These are phyloP conservation scores for Pelargonium nanum DNA, from an alignment of 345 rosid genomes.

Conservation along the genomic window DNA sequence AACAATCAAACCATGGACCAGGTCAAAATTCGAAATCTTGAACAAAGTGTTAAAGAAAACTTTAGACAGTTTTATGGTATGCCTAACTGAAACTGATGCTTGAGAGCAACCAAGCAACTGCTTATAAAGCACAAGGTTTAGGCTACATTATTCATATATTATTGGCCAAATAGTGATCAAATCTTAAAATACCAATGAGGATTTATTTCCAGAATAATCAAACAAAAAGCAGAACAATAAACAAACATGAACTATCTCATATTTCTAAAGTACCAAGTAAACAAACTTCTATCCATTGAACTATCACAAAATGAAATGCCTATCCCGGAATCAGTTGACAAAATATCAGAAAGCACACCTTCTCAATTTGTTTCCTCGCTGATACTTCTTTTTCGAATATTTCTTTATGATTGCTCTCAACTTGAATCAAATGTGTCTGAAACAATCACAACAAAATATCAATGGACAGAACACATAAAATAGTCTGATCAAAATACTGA, in stretches of 20 bases:
- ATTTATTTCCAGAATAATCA: too few relatives aligned
- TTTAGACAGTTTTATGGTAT: too few relatives aligned
- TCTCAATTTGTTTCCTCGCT: slow-evolving; percentile 49
- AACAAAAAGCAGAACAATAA: background rate
- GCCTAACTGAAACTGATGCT: too few relatives aligned
- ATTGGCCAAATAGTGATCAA: background rate
- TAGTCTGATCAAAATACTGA: too few relatives aligned
- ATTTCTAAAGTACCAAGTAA: too few relatives aligned
- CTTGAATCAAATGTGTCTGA: slow-evolving; percentile 64
- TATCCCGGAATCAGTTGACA: background rate
- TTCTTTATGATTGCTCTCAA: slow-evolving; percentile 59
- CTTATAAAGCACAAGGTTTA: background rate
- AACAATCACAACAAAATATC: background rate
- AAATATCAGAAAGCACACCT: slow-evolving; percentile 33
- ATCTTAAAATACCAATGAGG: background rate
- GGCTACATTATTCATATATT: too few relatives aligned
- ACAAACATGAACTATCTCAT: background rate
- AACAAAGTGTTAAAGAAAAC: too few relatives aligned
- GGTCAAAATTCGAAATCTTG: too few relatives aligned
- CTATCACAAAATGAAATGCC: too few relatives aligned
- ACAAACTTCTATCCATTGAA: too few relatives aligned
- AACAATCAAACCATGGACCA: too few relatives aligned
- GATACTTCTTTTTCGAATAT: slow-evolving; percentile 69
- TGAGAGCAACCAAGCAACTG: too few relatives aligned
- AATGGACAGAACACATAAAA: background rate